Percentiles rank a stretch among this genome's conserved stretches.
phyloP scores from a whole-genome alignment of 2,329 filamentous ascomycete genomes.

The Exophiala bonariae region DNA sequence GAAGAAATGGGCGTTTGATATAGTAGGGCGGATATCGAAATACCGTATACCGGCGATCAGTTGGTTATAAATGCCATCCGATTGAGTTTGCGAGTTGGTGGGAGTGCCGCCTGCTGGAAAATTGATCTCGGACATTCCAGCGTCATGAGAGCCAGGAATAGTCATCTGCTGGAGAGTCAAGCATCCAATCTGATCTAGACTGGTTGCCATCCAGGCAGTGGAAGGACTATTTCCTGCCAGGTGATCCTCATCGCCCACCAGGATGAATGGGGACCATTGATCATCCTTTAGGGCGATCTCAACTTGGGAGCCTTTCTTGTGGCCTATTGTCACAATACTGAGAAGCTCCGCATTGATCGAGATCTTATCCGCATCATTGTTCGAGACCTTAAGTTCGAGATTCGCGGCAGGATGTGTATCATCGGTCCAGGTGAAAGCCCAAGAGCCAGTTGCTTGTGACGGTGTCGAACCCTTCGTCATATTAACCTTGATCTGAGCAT shows the following conservation, averaged over 20 bases:
- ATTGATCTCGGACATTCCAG: conserved; percentile 46
- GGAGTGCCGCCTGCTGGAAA: conserved; percentile 16
- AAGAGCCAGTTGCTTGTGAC: too few species aligned
- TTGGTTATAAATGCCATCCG: conserved; percentile 45
- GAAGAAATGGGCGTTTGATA: conserved; percentile 41
- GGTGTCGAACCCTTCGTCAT: too few species aligned
- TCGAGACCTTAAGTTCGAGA: too few species aligned
- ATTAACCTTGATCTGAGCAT: too few species aligned
- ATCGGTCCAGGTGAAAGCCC: too few species aligned
- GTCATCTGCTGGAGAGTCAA: conserved; percentile 48
- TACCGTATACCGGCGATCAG: conserved; percentile 47
- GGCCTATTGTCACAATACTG: conserved; percentile 55
- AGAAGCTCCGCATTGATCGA: too few species aligned
- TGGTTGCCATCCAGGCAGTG: conserved; percentile 42
- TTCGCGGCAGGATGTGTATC: too few species aligned
- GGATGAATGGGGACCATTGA: background rate
- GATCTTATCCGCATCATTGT: too few species aligned
- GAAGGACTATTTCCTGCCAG: too few species aligned
- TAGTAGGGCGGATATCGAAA: conserved; percentile 49
- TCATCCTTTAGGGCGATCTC: conserved; percentile 54
- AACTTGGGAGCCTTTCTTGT: conserved; percentile 58
- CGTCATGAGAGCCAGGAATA: conserved; percentile 52
- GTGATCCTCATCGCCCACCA: too few species aligned
- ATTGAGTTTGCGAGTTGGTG: conserved; percentile 34
- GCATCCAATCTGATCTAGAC: conserved; percentile 36